Base-by-base conservation (phyloP, 2,329 filamentous ascomycete species). In the Calonectria pseudoturangicola region DNA sequence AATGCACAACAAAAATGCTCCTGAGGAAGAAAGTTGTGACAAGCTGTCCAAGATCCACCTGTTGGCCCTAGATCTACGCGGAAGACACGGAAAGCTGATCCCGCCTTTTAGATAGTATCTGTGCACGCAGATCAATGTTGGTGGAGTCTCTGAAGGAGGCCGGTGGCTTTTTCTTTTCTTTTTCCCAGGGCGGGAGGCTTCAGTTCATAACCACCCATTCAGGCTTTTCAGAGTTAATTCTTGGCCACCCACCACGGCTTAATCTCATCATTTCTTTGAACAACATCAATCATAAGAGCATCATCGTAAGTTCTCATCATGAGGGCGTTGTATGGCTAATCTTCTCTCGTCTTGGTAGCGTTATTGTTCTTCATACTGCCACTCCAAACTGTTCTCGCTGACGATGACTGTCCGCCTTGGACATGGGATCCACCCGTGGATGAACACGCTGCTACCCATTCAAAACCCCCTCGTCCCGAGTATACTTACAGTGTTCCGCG, bases 361-460 rank as follows among this genome's bases (percentile, higher is more conserved):
- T 1, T 64, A 16, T n/a, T 2, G 4, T 18, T 54, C 6, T 64
- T n/a, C n/a, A 18, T 39, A 15, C 33, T 63, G 6, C 45, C 39
- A 2, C 41, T 56, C 9, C 67, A 43, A 36, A 45, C 47, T 30
- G 30, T 21, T 27, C 39, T 66, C 45, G 71, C 71, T n/a, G 69
- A 68, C 27, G 63, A 72, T 51, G 56, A 69, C 12, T 74, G 74
- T 56, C 65, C 70, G 30, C 69, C 74, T 13, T 33, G 33, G 27
- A 64, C 48, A 36, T 72, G 70, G 72, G 30, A 56, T 16, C 39
- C 47, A 13, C 39, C 39, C 4, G 15, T 5, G 43, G 21, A 51
- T 4, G 21, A 51, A 16, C 45, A 43, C 30, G 2, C 16, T 7
- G 64, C 3, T 47, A 6, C 64, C 8, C 39, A 30, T 21, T 56